Percentiles rank a stretch among this genome's conserved stretches.
phyloP scores from a whole-genome alignment of 2,329 filamentous ascomycete genomes.

The Aspergillus chevalieri region DNA sequence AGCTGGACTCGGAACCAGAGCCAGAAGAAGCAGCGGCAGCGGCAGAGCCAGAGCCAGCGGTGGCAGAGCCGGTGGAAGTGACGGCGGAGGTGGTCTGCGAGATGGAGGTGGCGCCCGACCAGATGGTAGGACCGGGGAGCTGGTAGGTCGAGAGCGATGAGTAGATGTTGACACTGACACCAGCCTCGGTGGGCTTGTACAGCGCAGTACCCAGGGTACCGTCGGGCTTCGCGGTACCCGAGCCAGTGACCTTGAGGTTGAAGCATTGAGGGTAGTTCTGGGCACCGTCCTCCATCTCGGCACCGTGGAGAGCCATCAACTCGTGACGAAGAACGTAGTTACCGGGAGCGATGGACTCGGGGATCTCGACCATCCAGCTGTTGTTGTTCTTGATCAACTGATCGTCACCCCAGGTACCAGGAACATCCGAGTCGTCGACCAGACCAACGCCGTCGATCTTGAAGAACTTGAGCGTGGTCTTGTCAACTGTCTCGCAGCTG shows the following conservation, averaged over 20 bases:
- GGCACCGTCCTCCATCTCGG: conserved; percentile 34
- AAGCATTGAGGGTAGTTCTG: conserved; percentile 52
- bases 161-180: conserved; percentile 55
- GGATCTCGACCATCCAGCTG: conserved; percentile 41
- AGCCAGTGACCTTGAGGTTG: conserved; percentile 53
- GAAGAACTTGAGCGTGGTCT: conserved; percentile 50
- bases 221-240: conserved; percentile 37
- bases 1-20: background rate
- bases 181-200: conserved; percentile 50
- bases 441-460: conserved; percentile 55
- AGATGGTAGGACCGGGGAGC: conserved; percentile 44
- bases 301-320: conserved; percentile 46
- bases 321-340: conserved; percentile 49
- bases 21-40: background rate
- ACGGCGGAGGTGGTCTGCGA: conserved; percentile 9
- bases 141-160: conserved; percentile 36
- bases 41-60: conserved; percentile 1
- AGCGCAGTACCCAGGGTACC: conserved; percentile 47
- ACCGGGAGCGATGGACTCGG: conserved; percentile 38
- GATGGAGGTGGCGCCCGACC: conserved; percentile 9
- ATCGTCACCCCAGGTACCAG: conserved; percentile 50
- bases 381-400: conserved; percentile 44
- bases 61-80: conserved; percentile 10
- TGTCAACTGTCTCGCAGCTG: conserved; percentile 48
- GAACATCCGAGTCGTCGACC: conserved; percentile 33